phyloP scores from a whole-genome alignment of 176 grass and related monocot genomes.

The Avena atlantica region DNA sequence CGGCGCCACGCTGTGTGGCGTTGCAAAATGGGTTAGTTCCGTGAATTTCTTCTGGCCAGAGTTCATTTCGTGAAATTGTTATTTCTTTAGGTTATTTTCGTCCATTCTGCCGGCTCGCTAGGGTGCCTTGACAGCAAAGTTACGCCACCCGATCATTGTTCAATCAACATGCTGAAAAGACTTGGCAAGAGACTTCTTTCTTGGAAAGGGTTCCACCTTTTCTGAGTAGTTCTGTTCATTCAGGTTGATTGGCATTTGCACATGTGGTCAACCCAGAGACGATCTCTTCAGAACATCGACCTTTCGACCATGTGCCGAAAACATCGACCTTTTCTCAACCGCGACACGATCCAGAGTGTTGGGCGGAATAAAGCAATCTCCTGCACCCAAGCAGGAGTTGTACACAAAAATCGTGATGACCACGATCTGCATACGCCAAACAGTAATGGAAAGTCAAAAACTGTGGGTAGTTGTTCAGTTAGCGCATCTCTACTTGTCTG shows the following conservation, averaged over 20 bases:
- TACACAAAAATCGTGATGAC: neutral
- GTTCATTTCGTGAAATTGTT: too few relatives aligned
- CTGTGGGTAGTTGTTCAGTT: neutral
- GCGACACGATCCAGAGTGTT: neutral
- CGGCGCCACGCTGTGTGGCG: too few relatives aligned
- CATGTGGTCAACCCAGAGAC: neutral
- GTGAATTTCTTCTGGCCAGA: too few relatives aligned
- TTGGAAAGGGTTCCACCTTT: neutral
- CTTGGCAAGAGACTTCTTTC: neutral
- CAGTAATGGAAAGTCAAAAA: constrained; percentile 7
- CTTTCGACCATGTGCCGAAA: neutral
- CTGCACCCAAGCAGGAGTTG: neutral
- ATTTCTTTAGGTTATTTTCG: too few relatives aligned
- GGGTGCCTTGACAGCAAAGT: too few relatives aligned
- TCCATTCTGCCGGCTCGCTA: too few relatives aligned
- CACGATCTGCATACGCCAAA: constrained; percentile 29
- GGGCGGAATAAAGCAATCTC: neutral
- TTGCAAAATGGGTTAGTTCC: too few relatives aligned
- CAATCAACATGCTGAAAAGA: neutral
- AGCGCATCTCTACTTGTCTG: too few relatives aligned
- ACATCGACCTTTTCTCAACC: neutral
- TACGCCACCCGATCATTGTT: too few relatives aligned
- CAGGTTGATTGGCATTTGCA: neutral
- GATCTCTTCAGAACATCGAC: too few relatives aligned
- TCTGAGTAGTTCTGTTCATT: neutral